Evolutionary conservation across 139 green algal species (phyloP).

Genomic region (Astrephomene gubernaculifera): DNA sequence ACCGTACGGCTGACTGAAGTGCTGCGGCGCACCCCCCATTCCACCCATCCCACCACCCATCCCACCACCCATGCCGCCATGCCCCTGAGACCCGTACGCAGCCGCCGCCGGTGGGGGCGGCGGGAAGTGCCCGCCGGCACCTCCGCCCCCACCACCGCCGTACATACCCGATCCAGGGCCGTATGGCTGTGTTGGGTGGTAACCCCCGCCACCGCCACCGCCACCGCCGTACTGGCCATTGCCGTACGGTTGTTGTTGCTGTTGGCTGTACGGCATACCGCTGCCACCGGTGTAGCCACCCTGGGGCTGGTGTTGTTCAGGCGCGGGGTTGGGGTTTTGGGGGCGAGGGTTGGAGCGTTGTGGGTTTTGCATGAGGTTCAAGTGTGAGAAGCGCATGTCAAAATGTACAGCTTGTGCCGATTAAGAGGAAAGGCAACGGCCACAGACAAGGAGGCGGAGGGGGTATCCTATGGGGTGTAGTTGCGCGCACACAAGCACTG

Average conservation of each 20-base stretch:
- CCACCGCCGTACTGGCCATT: not conserved
- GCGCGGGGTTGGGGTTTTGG: too few relatives aligned
- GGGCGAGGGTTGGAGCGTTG: not conserved
- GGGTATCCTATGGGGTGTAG: too few relatives aligned
- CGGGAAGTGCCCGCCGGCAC: not conserved
- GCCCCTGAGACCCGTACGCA: not conserved
- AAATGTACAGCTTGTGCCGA: not conserved
- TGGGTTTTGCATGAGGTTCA: not conserved
- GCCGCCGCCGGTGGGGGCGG: not conserved
- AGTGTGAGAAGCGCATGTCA: not conserved
- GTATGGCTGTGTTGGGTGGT: slow-evolving; percentile 14
- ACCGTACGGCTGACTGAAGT: slow-evolving; percentile 14
- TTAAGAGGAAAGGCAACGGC: not conserved
- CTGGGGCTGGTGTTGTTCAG: not conserved
- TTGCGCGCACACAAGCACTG: not conserved
- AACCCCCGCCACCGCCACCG: not conserved
- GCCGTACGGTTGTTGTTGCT: not conserved
- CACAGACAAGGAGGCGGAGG: too few relatives aligned
- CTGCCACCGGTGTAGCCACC: not conserved
- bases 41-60: too few relatives aligned
- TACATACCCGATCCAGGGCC: slow-evolving; percentile 12
- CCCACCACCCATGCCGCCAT: too few relatives aligned
- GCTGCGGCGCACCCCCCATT: too few relatives aligned
- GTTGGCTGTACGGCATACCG: not conserved
- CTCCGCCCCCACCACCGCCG: slow-evolving; percentile 10